Evolutionary conservation across 2,329 filamentous ascomycete species (phyloP), one percentile per base, ranked within the genome.

Genomic region (Ascochyta rabiei): DNA sequence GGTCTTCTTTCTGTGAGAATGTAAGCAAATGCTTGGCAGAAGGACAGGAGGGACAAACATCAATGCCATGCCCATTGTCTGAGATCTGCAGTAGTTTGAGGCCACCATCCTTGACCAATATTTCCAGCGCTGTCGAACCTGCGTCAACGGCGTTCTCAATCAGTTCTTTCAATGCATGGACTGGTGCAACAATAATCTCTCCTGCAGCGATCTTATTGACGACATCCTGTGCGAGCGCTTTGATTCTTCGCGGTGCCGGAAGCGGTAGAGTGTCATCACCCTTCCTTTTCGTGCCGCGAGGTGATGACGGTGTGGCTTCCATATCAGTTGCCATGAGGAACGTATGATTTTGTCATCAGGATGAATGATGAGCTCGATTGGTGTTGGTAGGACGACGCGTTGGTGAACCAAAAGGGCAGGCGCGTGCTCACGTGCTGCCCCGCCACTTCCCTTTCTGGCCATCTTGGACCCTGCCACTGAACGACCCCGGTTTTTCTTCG

Each of bases 151-250:
- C 89, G 68, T 99, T 99, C 74, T 99, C 95, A 12, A 99, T 92
- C 44, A 99, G 80, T 74, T 99, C 95, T 76, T 99, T 99, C 53
- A 99, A 77, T 3, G 96, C 95, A 75, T 99, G 91, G 24, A 97
- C 92, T 0, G 95, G 96, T 2, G 95, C 93, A 43, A 99, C 92
- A 57, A 99, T 99, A 67, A 99, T 99, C 75, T 99, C 95, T 18
- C 95, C 95, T 0, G 95, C 95, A 0, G 95, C 95, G 64, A 99
- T 99, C 75, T 98, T 99, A 81, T 98, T 99, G 62, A 99, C 90
- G 19, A 99, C 95, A 78, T 95, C 89, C 60, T 90, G 87, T 68
- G 96, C 90, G 23, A 99, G 84, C 13, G 93, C 89, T 87, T 96
- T 76, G 64, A 84, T 84, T 26, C 80, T 70, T 46, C 77, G 74